Base-by-base conservation (phyloP, 1,139 yeast genomes). In the Geotrichum restrictum region DNA sequence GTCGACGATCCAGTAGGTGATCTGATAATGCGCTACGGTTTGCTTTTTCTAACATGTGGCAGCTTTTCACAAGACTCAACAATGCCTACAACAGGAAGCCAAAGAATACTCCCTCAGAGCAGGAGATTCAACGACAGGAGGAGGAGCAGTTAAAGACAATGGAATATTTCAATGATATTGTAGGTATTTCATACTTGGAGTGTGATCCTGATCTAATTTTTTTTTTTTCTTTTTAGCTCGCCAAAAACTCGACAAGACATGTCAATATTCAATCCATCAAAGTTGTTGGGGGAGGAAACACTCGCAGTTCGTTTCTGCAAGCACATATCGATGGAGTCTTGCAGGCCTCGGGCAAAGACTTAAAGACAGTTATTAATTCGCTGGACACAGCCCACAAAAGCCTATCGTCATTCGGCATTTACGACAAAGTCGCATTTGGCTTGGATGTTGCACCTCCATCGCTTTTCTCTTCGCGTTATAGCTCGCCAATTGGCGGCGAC, bases 291-390 rank as follows among this genome's bases (percentile, higher is more conserved):
- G 75, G 79, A 10, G 75, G 76, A 44, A 70, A 70, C 22, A 79
- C 77, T 59, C 70, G 91, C 37, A 74, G 75, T 51, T 48, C 70
- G 0, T 83, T 85, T 60, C 64, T 85, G 7, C 66, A 70, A 31
- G 64, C 71, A 3, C 93, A 85, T 60, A 67, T 86, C 37, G 65
- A 67, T 21, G 86, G 88, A 0, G 66, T 85, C 48, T 67, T 82
- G 32, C 63, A 68, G 11, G 62, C 68, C 7, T 45, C 49, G 6
- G 64, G 64, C 33, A 48, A 49, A 37, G 63, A 67, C 14, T 52
- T 71, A 34, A 58, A 57, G 21, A 59, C 63, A 29, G 60, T 70
- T 19, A 57, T 70, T 16, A 59, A 57, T 13, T 62, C 63, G 3
- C 51, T 71, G 13, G 73, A 69, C 49, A 59, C 59, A 8, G 64